These are phyloP conservation scores for Xylaria palmicola DNA, from an alignment of 495 filamentous ascomycete species.

Conservation along the genomic window DNA sequence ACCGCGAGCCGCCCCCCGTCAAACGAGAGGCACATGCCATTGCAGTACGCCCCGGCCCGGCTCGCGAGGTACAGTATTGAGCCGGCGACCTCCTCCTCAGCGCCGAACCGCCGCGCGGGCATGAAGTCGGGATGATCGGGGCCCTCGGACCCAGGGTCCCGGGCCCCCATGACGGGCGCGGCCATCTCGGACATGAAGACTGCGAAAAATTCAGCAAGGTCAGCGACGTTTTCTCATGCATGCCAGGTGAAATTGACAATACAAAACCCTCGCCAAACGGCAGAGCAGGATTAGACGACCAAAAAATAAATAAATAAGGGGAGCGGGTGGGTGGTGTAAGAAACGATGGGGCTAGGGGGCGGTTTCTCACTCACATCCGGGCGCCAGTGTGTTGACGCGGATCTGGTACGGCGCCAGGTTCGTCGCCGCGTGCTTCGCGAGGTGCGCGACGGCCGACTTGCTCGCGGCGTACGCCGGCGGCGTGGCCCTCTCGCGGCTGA, in stretches of 20 bases:
- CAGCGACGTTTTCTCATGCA: neutral
- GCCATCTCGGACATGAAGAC: conserved; percentile 61
- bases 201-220: conserved; percentile 12
- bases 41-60: conserved; percentile 57
- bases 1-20: conserved; percentile 57
- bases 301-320: no score
- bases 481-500: conserved; percentile 41
- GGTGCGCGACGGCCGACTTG: conserved; percentile 53
- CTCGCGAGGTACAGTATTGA: conserved; percentile 46
- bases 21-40: conserved; percentile 50
- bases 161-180: conserved; percentile 25
- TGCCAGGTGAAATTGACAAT: no score
- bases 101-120: conserved; percentile 52
- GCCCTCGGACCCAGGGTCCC: conserved; percentile 43
- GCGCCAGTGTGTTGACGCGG: conserved; percentile 56
- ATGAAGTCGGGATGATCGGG: conserved; percentile 37
- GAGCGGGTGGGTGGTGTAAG: no score
- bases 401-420: conserved; percentile 48
- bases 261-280: no score
- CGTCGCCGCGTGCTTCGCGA: conserved; percentile 55
- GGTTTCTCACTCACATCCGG: conserved; percentile 48
- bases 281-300: no score
- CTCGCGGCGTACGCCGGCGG: conserved; percentile 52
- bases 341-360: neutral
- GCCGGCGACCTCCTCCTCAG: conserved; percentile 59